Evolutionary conservation across 768 basidiomycete species (phyloP).

Genomic region (button mushroom (Agaricus bisporus)): DNA sequence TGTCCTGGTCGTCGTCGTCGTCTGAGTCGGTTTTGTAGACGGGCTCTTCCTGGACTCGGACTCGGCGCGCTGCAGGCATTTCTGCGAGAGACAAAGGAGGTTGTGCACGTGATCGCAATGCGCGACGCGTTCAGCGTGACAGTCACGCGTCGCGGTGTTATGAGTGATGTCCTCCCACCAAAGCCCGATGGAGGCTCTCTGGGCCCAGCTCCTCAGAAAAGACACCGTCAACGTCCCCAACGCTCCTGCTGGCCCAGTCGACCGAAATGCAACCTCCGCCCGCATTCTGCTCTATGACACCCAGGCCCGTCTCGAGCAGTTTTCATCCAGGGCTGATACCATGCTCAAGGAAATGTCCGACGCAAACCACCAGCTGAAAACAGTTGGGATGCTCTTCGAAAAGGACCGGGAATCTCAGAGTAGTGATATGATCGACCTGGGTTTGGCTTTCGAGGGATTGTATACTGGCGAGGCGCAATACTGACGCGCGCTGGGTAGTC

Average conservation of each 20-base stretch:
- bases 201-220: conserved; percentile 52
- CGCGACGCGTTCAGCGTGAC: conserved; percentile 17
- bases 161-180: background rate
- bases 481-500: conserved; percentile 28
- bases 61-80: conserved; percentile 27
- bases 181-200: conserved; percentile 28
- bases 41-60: conserved; percentile 28
- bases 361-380: conserved; percentile 45
- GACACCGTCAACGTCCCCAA: conserved; percentile 23
- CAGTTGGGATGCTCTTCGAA: conserved; percentile 52
- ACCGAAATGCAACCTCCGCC: conserved; percentile 65
- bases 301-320: conserved; percentile 63
- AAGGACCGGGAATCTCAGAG: conserved; percentile 51
- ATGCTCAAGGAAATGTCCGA: conserved; percentile 46
- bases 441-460: conserved; percentile 26
- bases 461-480: conserved; percentile 12
- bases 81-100: conserved; percentile 24
- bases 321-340: conserved; percentile 49
- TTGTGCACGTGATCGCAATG: conserved; percentile 29
- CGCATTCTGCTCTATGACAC: conserved; percentile 71
- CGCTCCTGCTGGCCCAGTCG: conserved; percentile 46
- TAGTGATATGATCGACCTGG: conserved; percentile 49
- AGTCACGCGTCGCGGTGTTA: background rate
- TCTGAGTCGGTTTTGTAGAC: conserved; percentile 33
- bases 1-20: conserved; percentile 31